phyloP scores from a whole-genome alignment of 805 yeast species.

The Hanseniaspora thailandica region DNA sequence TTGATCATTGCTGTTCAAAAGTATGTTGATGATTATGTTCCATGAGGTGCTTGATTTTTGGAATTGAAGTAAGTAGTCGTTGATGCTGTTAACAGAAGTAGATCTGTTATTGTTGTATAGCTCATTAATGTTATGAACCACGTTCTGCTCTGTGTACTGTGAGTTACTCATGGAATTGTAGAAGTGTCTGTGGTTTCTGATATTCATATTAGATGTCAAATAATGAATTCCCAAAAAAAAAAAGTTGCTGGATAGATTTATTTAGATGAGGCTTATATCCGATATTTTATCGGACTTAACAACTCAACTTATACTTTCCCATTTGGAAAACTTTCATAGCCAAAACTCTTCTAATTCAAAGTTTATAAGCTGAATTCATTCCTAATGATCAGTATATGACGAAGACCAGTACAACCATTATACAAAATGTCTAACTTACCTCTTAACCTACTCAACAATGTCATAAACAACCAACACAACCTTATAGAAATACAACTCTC shows the following conservation, averaged over 20 bases:
- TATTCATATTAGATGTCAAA: too few relatives aligned
- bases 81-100: constrained; percentile 34
- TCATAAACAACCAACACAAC: neutral
- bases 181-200: neutral
- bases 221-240: too few relatives aligned
- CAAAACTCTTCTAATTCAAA: too few relatives aligned
- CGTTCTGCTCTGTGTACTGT: neutral
- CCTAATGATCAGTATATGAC: too few relatives aligned
- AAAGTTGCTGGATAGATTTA: too few relatives aligned
- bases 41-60: constrained; percentile 79
- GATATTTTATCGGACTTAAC: too few relatives aligned
- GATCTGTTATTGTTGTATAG: constrained; percentile 13
- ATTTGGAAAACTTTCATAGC: too few relatives aligned
- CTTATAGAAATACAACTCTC: neutral
- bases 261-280: too few relatives aligned
- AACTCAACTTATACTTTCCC: too few relatives aligned
- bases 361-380: too few relatives aligned
- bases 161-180: neutral
- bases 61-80: constrained; percentile 57
- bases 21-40: constrained; percentile 50
- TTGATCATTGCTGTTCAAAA: constrained; percentile 25
- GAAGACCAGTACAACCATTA: neutral
- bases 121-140: neutral
- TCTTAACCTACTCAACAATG: neutral
- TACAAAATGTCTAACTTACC: neutral